A percentile compares a stretch with the other conserved stretches of the same genome.
Conservation (phyloP, 768 basidiomycete species). For the Leccinum variicolor region DNA sequence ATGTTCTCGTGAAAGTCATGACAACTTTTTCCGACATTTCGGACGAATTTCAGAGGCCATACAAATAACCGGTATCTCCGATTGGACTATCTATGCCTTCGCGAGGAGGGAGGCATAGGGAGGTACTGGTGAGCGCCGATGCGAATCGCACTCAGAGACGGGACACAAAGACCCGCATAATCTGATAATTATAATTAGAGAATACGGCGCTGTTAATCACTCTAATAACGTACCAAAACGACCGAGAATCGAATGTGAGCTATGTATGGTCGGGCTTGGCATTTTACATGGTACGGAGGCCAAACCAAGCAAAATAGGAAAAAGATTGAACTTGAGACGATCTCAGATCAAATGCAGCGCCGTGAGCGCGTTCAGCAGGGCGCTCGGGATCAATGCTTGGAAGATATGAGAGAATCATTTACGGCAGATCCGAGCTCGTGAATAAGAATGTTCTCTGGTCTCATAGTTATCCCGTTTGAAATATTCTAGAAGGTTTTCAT, state of each 20-base stretch:
- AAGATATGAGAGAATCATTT: not conserved
- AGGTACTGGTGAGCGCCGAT: not conserved
- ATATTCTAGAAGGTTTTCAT: not conserved
- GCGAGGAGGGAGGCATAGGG: not conserved
- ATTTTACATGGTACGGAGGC: not conserved
- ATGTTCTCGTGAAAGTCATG: not conserved
- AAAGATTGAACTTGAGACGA: not conserved
- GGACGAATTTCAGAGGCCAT: no score
- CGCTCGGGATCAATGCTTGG: not conserved
- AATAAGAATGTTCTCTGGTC: not conserved
- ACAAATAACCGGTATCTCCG: not conserved
- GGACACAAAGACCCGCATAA: not conserved
- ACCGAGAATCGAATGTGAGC: not conserved
- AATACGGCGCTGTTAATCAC: no score
- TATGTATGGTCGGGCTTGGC: not conserved
- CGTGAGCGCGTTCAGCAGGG: no score
- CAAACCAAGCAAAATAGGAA: not conserved
- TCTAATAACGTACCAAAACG: not conserved
- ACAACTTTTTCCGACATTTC: not conserved
- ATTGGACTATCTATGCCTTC: not conserved
- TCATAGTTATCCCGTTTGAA: not conserved
- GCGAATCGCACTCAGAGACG: not conserved
- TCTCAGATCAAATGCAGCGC: not conserved
- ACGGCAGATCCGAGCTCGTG: not conserved
- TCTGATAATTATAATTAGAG: no score